Conservation (phyloP, 2,329 filamentous ascomycete species). For the Exutisphaerella laricina region DNA sequence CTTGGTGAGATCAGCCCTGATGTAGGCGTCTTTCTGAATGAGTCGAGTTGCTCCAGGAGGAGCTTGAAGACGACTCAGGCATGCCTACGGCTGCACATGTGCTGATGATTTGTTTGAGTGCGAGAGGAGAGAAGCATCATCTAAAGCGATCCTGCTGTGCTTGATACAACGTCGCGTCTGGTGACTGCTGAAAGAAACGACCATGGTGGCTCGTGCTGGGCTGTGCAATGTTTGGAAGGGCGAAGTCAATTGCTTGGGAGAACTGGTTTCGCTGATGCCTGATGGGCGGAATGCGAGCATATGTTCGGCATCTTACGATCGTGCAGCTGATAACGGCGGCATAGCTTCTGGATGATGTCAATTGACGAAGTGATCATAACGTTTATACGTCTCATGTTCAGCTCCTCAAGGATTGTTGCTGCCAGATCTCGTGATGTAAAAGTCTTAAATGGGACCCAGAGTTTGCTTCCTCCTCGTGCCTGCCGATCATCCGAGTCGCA, state of each 20-base stretch:
- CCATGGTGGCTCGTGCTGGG: neutral
- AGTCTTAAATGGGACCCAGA: too few relatives aligned
- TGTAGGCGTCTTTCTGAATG: conserved; percentile 8
- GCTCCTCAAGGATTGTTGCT: neutral
- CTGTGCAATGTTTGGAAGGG: neutral
- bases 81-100: conserved; percentile 30
- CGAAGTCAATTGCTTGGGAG: conserved; percentile 3
- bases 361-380: too few relatives aligned
- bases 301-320: too few relatives aligned
- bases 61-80: conserved; percentile 43
- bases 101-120: conserved; percentile 23
- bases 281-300: neutral
- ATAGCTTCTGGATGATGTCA: too few relatives aligned
- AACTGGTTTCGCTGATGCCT: neutral
- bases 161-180: neutral
- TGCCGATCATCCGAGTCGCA: neutral
- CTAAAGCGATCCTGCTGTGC: neutral
- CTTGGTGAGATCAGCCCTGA: conserved; percentile 15
- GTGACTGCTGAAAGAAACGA: neutral
- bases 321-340: too few relatives aligned
- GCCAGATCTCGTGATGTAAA: neutral
- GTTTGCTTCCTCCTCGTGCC: neutral
- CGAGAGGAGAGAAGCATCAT: conserved; percentile 10
- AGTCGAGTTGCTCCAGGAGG: too few relatives aligned
- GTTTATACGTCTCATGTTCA: neutral